These are phyloP conservation scores for Cochlearia excelsa DNA, from an alignment of 345 rosid genomes.

Conservation along the genomic window DNA sequence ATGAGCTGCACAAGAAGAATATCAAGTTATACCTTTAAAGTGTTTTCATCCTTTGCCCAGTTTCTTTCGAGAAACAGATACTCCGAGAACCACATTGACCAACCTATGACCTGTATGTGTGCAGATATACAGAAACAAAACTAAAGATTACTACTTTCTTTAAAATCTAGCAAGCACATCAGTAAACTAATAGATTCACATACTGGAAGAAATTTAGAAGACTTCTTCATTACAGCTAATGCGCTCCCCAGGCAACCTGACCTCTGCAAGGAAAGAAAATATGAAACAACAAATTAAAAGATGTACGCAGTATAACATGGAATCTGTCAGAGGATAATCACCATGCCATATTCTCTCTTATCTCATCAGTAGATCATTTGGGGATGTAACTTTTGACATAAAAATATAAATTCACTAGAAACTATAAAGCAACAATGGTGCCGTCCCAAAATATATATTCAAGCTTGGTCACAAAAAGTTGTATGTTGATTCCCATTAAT, in stretches of 20 bases:
- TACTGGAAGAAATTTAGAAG: slow-evolving; percentile 89
- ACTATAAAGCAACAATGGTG: slow-evolving; percentile 2
- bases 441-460: neutral
- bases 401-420: slow-evolving; percentile 13
- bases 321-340: neutral
- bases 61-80: slow-evolving; percentile 87
- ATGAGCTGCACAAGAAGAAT: slow-evolving; percentile 16
- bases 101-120: slow-evolving; percentile 77
- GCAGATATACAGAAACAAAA: slow-evolving; percentile 10
- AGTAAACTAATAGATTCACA: slow-evolving; percentile 30
- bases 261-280: slow-evolving; percentile 50
- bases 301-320: slow-evolving; percentile 23
- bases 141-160: neutral
- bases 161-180: slow-evolving; percentile 8
- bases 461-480: slow-evolving; percentile 14
- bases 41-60: slow-evolving; percentile 90
- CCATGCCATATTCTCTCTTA: slow-evolving; percentile 9
- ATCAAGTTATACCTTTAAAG: slow-evolving; percentile 43
- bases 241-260: slow-evolving; percentile 93
- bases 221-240: slow-evolving; percentile 93
- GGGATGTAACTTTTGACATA: slow-evolving; percentile 3
- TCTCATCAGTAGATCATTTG: slow-evolving; percentile 10
- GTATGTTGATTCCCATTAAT: slow-evolving; percentile 9
- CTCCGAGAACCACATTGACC: slow-evolving; percentile 99
- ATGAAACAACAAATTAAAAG: slow-evolving; percentile 28